These are phyloP conservation scores for Protomyces inouyei DNA, from an alignment of 1,139 yeast species.

Conservation along the genomic window DNA sequence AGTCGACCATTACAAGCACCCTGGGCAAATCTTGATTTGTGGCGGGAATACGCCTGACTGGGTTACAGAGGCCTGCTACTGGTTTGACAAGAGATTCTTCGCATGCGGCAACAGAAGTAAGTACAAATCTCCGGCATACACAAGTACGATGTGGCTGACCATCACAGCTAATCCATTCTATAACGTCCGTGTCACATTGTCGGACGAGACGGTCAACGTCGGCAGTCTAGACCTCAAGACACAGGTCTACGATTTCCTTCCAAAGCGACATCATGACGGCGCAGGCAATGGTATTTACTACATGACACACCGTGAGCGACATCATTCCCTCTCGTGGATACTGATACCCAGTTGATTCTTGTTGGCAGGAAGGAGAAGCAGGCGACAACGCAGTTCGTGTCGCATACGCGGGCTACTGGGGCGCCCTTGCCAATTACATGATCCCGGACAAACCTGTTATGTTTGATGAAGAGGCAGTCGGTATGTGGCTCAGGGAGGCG, in stretches of 20 bases:
- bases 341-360: too few species aligned
- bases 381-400: not conserved
- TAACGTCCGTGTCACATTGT: not conserved
- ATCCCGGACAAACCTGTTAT: not conserved
- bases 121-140: not conserved
- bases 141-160: not conserved
- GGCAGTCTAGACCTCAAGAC: not conserved
- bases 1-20: too few species aligned
- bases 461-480: not conserved
- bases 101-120: not conserved
- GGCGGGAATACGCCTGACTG: not conserved
- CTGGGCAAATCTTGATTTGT: not conserved
- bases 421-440: not conserved
- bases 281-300: too few species aligned
- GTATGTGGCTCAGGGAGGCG: not conserved
- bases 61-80: not conserved
- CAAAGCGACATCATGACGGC: too few species aligned
- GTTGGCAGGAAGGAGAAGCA: not conserved
- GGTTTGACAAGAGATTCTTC: not conserved
- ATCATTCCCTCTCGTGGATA: too few species aligned
- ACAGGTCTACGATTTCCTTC: not conserved
- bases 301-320: too few species aligned
- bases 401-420: not conserved
- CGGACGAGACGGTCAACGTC: not conserved
- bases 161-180: not conserved